phyloP scores from a whole-genome alignment of 2,329 filamentous ascomycete genomes.

The Mollisia scopiformis region DNA sequence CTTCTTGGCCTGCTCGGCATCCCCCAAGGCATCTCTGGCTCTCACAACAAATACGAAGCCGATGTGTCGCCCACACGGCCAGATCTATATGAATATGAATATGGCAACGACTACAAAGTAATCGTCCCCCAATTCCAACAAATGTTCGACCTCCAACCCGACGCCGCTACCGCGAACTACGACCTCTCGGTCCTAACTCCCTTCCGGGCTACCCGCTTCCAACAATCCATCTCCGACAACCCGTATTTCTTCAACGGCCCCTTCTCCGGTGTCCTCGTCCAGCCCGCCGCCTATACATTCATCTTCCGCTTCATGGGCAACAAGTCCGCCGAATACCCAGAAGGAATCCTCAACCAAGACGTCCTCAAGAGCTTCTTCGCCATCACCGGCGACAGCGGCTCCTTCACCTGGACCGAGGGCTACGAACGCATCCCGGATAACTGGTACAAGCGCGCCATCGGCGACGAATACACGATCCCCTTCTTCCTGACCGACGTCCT shows the following conservation, averaged over 20 bases:
- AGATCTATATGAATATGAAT: conserved; percentile 50
- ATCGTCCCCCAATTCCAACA: conserved; percentile 55
- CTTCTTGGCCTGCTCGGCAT: conserved; percentile 37
- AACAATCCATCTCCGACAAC: conserved; percentile 52
- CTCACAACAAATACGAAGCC: conserved; percentile 58
- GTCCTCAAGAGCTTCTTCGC: conserved; percentile 37
- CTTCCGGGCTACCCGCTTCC: conserved; percentile 47
- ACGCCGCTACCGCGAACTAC: conserved; percentile 41
- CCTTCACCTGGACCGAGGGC: conserved; percentile 16
- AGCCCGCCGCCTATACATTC: conserved; percentile 28
- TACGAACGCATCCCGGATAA: conserved; percentile 30
- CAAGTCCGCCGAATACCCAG: conserved; percentile 28
- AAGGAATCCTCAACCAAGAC: conserved; percentile 42
- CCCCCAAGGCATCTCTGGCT: conserved; percentile 51
- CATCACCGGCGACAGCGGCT: conserved; percentile 30
- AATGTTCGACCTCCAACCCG: conserved; percentile 46
- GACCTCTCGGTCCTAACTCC: conserved; percentile 46
- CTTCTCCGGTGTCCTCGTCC: conserved; percentile 25
- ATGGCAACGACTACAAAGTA: conserved; percentile 52
- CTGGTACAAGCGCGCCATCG: conserved; percentile 31
- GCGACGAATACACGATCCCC: conserved; percentile 44
- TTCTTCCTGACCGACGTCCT: conserved; percentile 43
- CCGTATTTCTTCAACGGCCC: conserved; percentile 56
- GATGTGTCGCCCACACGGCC: conserved; percentile 55
- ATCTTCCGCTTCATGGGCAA: conserved; percentile 31